phyloP scores from a whole-genome alignment of 169 alveolate species.

The Eimeria necatrix region DNA sequence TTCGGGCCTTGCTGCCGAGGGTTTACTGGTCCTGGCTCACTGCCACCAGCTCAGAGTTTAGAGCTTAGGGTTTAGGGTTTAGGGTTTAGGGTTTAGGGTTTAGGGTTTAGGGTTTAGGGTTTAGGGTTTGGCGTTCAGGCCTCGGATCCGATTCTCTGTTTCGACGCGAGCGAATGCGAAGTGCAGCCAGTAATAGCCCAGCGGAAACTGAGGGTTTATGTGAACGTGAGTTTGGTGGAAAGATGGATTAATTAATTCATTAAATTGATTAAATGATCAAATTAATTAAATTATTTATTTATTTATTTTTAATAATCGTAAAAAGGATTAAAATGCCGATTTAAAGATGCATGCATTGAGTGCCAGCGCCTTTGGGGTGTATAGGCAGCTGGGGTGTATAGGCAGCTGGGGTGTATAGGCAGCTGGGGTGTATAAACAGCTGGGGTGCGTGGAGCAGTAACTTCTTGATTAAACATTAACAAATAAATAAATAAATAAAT shows the following conservation, averaged over 20 bases:
- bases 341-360: no score
- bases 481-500: no score
- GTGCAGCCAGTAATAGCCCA: conserved; percentile 77
- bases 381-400: no score
- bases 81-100: conserved; percentile 24
- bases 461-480: no score
- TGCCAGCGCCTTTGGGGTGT: no score
- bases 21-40: neutral
- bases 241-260: no score
- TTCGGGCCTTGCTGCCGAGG: no score
- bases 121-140: conserved; percentile 41
- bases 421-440: no score
- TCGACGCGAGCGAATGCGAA: conserved; percentile 60
- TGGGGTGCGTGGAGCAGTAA: no score
- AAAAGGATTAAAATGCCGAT: no score
- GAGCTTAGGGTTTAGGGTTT: neutral
- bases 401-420: no score
- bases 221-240: conserved; percentile 47
- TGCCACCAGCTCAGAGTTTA: neutral
- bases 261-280: neutral
- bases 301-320: neutral
- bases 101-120: conserved; percentile 8
- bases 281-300: neutral
- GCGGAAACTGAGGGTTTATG: conserved; percentile 77
- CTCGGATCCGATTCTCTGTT: conserved; percentile 39